A percentile compares a stretch with the other conserved stretches of the same genome.
Evolutionary conservation across 2,329 filamentous ascomycete genomes (phyloP).

Genomic region (Sarocladiaceae sp.): DNA sequence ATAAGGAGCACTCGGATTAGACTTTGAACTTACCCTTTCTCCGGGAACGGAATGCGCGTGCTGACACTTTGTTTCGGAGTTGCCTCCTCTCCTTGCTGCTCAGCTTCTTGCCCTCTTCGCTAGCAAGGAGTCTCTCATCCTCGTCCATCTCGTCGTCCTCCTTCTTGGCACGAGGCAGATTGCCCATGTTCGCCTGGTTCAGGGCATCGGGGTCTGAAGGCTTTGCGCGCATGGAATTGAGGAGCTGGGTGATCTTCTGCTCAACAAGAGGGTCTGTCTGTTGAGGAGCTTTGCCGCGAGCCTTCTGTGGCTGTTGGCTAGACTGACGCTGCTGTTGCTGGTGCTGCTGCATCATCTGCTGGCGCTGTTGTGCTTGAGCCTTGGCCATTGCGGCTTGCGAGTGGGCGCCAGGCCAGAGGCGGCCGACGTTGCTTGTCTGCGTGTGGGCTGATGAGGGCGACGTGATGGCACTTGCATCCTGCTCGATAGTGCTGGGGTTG

Average conservation of each 20-base stretch:
- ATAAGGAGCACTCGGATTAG: no score
- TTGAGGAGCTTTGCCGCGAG: slow-evolving; percentile 46
- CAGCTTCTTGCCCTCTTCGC: slow-evolving; percentile 98
- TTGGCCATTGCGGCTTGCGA: slow-evolving; percentile 79
- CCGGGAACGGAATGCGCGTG: slow-evolving; percentile 93
- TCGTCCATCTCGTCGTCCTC: slow-evolving; percentile 99
- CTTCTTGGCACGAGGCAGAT: slow-evolving; percentile 75
- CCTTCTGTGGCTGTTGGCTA: slow-evolving; percentile 33
- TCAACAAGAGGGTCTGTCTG: slow-evolving; percentile 70
- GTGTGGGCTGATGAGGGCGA: slow-evolving; percentile 34
- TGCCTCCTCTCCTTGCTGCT: slow-evolving; percentile 95
- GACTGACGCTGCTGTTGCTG: slow-evolving; percentile 48
- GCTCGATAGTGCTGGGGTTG: slow-evolving; percentile 71
- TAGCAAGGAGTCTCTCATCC: slow-evolving; percentile 89
- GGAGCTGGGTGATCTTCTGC: slow-evolving; percentile 87
- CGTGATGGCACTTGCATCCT: slow-evolving; percentile 44
- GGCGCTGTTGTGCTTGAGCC: slow-evolving; percentile 65
- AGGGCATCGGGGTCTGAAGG: slow-evolving; percentile 46
- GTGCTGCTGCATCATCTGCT: slow-evolving; percentile 50
- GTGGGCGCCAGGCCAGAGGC: slow-evolving; percentile 91
- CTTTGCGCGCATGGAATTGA: slow-evolving; percentile 88
- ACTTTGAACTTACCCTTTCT: slow-evolving; percentile 84
- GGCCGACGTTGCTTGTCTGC: slow-evolving; percentile 56
- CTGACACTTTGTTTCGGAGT: slow-evolving; percentile 98
- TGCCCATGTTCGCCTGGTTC: slow-evolving; percentile 49